Conservation (phyloP, 1,139 yeast species). For the Waltiozyma sp. region DNA sequence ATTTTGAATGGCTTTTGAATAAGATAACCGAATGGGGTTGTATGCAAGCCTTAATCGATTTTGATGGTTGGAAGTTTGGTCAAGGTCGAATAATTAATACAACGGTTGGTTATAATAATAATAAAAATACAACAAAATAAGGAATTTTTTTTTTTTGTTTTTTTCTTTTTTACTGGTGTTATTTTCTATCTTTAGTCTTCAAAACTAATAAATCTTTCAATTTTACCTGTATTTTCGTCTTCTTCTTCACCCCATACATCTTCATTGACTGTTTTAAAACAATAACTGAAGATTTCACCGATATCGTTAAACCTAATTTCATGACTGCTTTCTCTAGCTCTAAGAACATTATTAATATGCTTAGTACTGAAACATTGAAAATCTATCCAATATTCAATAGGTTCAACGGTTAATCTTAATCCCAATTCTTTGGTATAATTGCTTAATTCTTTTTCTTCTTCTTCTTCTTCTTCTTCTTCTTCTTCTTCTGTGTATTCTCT, state of each 20-base stretch:
- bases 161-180: neutral
- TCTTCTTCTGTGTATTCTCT: neutral
- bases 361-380: neutral
- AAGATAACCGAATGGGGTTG: slow-evolving; percentile 95
- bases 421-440: neutral
- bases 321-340: no score
- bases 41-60: slow-evolving; percentile 95
- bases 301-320: neutral
- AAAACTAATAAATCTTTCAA: neutral
- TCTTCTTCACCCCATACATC: neutral
- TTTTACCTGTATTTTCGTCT: neutral
- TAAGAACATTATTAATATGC: no score
- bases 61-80: slow-evolving; percentile 76
- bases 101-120: neutral
- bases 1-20: slow-evolving; percentile 84
- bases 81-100: slow-evolving; percentile 18
- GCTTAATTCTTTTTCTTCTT: no score
- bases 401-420: neutral
- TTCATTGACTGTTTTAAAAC: neutral
- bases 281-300: neutral
- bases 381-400: neutral
- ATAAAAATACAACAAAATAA: no score
- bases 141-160: no score
- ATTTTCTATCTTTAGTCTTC: neutral
- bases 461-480: neutral